Percentiles rank a stretch among this genome's conserved stretches.
phyloP scores from a whole-genome alignment of 2,329 filamentous ascomycete species.

The Hymenoscyphus repandus region DNA sequence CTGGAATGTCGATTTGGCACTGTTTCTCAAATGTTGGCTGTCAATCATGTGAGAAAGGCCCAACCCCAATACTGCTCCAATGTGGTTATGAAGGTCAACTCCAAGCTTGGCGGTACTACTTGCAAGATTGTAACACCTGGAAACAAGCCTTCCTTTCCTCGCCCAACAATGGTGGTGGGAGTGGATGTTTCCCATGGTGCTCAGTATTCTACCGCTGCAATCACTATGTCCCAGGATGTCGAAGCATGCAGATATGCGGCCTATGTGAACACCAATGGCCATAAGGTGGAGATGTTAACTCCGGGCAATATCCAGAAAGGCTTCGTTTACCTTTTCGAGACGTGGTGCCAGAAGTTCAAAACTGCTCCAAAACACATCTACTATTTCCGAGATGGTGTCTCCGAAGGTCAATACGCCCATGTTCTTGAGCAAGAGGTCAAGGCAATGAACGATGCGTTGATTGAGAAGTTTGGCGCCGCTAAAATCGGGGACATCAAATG shows the following conservation, averaged over 20 bases:
- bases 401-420: conserved; percentile 76
- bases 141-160: conserved; percentile 35
- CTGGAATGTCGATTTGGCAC: conserved; percentile 82
- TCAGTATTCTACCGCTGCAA: conserved; percentile 74
- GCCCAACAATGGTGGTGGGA: conserved; percentile 73
- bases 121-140: conserved; percentile 33
- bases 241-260: conserved; percentile 73
- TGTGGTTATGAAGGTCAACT: conserved; percentile 94
- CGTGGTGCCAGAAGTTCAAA: conserved; percentile 58
- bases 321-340: conserved; percentile 56
- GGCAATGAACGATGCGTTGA: conserved; percentile 60
- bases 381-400: conserved; percentile 91
- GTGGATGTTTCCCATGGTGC: conserved; percentile 80
- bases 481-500: conserved; percentile 46
- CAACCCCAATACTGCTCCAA: conserved; percentile 87
- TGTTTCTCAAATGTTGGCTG: conserved; percentile 74
- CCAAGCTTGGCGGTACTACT: conserved; percentile 85
- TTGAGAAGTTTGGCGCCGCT: conserved; percentile 28
- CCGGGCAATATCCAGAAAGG: conserved; percentile 60
- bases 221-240: conserved; percentile 60
- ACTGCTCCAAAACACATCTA: conserved; percentile 66
- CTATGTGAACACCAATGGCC: conserved; percentile 76
- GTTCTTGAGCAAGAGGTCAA: conserved; percentile 74
- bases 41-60: conserved; percentile 60
- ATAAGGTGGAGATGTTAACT: conserved; percentile 72